These are phyloP conservation scores for Gypsophila paniculata DNA, from an alignment of 179 eudicot species.

Conservation along the genomic window DNA sequence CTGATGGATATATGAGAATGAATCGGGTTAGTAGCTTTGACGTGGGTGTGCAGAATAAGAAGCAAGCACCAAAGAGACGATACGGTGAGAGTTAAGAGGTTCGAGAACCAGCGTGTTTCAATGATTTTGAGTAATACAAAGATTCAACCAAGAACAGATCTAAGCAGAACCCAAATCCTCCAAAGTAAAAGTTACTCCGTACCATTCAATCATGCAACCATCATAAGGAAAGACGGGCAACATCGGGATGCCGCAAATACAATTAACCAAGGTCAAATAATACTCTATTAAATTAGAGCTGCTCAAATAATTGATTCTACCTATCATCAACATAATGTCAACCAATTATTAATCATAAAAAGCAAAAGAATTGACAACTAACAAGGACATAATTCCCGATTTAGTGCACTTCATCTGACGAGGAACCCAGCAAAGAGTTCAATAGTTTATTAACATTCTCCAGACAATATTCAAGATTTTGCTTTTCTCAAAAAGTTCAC, in stretches of 20 bases:
- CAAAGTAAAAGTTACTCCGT: not conserved
- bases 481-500: constrained; percentile 2
- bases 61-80: not conserved
- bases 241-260: constrained; percentile 3
- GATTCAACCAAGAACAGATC: too few species aligned
- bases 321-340: not conserved
- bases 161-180: not conserved
- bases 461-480: not conserved
- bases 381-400: constrained; percentile 11
- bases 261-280: not conserved
- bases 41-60: not conserved
- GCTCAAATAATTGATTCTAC: not conserved
- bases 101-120: too few species aligned
- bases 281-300: not conserved
- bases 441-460: constrained; percentile 5
- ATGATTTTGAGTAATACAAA: too few species aligned
- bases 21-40: not conserved
- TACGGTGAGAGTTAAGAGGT: not conserved
- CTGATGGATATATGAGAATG: too few species aligned
- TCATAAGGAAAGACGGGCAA: not conserved
- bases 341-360: constrained; percentile 7
- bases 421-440: constrained; percentile 15
- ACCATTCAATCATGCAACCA: not conserved
- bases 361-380: constrained; percentile 16
- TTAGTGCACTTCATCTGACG: constrained; percentile 17